Percentiles rank a stretch among this genome's conserved stretches.
phyloP scores from a whole-genome alignment of 1,284 basidiomycete genomes.

The Ustilago hordei region DNA sequence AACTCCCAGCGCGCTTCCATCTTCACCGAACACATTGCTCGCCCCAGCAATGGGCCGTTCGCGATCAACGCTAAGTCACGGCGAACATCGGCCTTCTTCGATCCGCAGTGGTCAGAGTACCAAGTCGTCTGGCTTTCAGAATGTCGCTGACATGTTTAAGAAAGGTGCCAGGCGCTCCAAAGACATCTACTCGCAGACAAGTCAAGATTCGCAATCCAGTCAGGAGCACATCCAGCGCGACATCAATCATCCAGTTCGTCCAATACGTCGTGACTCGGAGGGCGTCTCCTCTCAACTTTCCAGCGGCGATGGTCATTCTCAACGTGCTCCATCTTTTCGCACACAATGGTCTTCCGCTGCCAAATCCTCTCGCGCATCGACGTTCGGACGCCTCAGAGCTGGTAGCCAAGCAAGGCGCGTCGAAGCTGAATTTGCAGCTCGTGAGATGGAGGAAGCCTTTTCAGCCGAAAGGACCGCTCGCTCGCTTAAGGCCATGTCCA shows the following conservation, averaged over 20 bases:
- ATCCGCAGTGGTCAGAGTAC: conserved; percentile 25
- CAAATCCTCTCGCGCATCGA: conserved; percentile 34
- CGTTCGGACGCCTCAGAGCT: conserved; percentile 32
- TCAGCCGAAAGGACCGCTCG: conserved; percentile 39
- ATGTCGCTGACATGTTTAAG: conserved; percentile 16
- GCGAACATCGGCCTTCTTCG: conserved; percentile 12
- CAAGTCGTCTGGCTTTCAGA: conserved; percentile 30
- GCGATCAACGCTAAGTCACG: conserved; percentile 22
- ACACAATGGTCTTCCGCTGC: conserved; percentile 33
- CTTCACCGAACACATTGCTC: conserved; percentile 7
- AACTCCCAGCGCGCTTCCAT: background rate
- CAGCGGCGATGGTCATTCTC: conserved; percentile 41
- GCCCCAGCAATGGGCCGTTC: conserved; percentile 3
- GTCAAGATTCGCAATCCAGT: conserved; percentile 27
- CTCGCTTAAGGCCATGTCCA: conserved; percentile 38
- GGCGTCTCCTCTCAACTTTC: conserved; percentile 37
- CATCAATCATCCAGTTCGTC: background rate
- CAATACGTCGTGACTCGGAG: conserved; percentile 27
- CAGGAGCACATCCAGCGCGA: background rate
- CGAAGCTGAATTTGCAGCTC: conserved; percentile 23
- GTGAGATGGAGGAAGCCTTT: conserved; percentile 38
- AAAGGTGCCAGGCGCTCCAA: background rate
- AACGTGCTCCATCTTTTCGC: conserved; percentile 29
- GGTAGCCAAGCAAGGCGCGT: conserved; percentile 31
- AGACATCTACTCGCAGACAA: conserved; percentile 11